Conservation (phyloP, 2,329 filamentous ascomycete genomes). For the Pseudocercospora fijiensis region DNA sequence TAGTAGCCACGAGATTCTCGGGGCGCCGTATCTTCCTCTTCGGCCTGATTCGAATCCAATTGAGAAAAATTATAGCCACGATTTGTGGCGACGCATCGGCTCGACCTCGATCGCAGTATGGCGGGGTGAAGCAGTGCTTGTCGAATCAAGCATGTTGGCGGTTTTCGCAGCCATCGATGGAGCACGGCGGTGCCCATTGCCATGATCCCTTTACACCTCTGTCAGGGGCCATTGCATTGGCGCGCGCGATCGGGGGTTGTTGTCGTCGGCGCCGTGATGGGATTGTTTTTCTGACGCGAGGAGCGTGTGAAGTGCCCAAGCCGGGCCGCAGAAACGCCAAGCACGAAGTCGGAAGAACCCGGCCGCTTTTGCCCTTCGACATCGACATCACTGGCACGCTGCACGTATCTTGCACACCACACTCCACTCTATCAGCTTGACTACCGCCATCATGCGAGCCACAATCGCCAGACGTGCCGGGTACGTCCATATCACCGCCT, state of each 20-base stretch:
- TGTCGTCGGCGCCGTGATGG: not conserved
- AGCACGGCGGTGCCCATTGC: conserved; percentile 46
- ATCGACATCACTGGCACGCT: conserved; percentile 2
- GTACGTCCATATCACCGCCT: conserved; percentile 6
- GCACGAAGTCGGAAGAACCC: not conserved
- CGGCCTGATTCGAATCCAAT: not conserved
- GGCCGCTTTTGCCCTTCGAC: not conserved
- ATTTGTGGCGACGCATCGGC: not conserved
- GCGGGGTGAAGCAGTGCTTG: not conserved
- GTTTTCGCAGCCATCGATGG: conserved; percentile 47
- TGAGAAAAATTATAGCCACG: not conserved
- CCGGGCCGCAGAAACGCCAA: not conserved
- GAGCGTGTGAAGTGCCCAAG: not conserved
- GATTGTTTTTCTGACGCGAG: not conserved
- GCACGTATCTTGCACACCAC: conserved; percentile 3
- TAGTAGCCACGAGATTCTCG: not conserved
- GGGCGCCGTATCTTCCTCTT: not conserved
- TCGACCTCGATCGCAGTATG: not conserved
- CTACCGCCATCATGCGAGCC: conserved; percentile 17
- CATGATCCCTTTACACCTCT: conserved; percentile 30
- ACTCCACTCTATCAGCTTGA: conserved; percentile 4
- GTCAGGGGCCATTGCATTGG: conserved; percentile 39
- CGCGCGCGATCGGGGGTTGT: not conserved
- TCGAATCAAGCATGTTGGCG: conserved; percentile 44
- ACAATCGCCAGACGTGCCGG: conserved; percentile 16